phyloP scores from a whole-genome alignment of 768 basidiomycete species.

The Pholiota molesta region DNA sequence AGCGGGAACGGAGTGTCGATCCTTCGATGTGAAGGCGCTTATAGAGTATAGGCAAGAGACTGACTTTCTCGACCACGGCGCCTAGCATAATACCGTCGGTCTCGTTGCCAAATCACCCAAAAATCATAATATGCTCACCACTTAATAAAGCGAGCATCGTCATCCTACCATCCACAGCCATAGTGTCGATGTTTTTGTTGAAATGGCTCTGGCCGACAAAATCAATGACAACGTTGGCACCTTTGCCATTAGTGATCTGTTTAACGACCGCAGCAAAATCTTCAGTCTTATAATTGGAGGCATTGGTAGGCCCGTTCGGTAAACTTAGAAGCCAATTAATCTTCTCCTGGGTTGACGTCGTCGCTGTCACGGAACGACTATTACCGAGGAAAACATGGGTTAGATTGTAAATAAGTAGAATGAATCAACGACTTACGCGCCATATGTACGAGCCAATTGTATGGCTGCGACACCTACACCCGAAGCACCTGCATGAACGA shows the following conservation, averaged over 20 bases:
- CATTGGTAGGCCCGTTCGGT: conserved; percentile 72
- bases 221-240: conserved; percentile 85
- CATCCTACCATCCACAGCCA: conserved; percentile 79
- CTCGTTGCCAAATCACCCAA: background rate
- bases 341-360: conserved; percentile 85
- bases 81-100: conserved; percentile 41
- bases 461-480: conserved; percentile 90
- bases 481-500: conserved; percentile 91
- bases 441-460: conserved; percentile 76
- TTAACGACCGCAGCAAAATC: conserved; percentile 79
- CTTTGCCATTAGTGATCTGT: conserved; percentile 65
- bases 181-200: conserved; percentile 67
- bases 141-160: conserved; percentile 66
- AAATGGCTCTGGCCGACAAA: conserved; percentile 80
- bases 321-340: conserved; percentile 72
- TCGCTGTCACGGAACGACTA: conserved; percentile 76
- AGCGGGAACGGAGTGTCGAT: conserved; percentile 80
- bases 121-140: conserved; percentile 42
- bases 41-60: conserved; percentile 69
- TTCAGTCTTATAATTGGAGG: conserved; percentile 82
- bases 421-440: conserved; percentile 57
- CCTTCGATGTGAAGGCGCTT: conserved; percentile 91
- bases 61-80: conserved; percentile 47
- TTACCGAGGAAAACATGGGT: background rate
- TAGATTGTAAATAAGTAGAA: background rate